phyloP scores from a whole-genome alignment of 768 basidiomycete genomes.

The Pleurotus giganteus region DNA sequence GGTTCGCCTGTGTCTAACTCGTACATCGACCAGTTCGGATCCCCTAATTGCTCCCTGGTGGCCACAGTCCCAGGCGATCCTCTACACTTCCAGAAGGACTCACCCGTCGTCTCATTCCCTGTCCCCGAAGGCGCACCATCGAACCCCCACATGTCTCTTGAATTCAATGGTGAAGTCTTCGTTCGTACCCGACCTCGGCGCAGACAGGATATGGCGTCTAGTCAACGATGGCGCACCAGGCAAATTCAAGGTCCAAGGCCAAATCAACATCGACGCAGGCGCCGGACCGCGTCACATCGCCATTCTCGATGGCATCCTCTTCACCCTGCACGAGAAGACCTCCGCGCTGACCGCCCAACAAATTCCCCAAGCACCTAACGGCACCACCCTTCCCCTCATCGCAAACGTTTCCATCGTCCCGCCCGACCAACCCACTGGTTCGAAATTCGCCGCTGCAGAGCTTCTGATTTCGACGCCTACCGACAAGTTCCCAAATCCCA shows the following conservation, averaged over 20 bases:
- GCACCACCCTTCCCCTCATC: conserved; percentile 41
- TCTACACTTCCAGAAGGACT: conserved; percentile 30
- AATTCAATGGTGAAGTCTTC: conserved; percentile 51
- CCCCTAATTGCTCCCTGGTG: conserved; percentile 32
- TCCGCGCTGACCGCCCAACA: conserved; percentile 51
- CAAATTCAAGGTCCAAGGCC: conserved; percentile 51
- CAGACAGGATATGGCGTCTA: conserved; percentile 65
- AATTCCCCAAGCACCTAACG: conserved; percentile 47
- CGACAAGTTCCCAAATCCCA: conserved; percentile 38
- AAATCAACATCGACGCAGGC: conserved; percentile 48
- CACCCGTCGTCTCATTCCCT: conserved; percentile 47
- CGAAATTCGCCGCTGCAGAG: conserved; percentile 49
- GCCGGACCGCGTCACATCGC: conserved; percentile 64
- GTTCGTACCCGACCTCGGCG: conserved; percentile 65
- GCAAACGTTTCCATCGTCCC: conserved; percentile 46
- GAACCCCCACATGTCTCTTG: conserved; percentile 62
- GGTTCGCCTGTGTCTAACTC: too few relatives aligned
- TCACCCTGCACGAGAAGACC: conserved; percentile 49
- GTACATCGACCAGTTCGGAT: conserved; percentile 39
- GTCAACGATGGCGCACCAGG: conserved; percentile 38
- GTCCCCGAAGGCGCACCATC: conserved; percentile 37
- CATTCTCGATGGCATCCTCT: conserved; percentile 45
- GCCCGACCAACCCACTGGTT: conserved; percentile 33
- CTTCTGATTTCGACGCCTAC: conserved; percentile 47
- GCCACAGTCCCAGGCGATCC: conserved; percentile 38